phyloP scores from a whole-genome alignment of 208 protist genomes.

The Entamoeba dispar region DNA sequence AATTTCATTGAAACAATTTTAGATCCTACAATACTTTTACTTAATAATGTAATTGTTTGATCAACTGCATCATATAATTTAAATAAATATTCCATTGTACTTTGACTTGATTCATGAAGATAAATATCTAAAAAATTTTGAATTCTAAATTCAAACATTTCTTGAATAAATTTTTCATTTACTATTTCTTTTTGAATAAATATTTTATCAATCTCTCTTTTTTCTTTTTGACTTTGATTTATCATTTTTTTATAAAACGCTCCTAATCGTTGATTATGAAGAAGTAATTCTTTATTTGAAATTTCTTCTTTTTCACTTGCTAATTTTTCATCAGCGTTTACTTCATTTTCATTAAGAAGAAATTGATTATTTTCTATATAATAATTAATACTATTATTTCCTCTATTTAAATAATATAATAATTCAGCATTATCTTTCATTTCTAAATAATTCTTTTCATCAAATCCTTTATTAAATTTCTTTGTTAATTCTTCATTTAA shows the following conservation, averaged over 20 bases:
- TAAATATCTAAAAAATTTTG: neutral
- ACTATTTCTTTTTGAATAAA: neutral
- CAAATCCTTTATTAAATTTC: neutral
- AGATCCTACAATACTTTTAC: neutral
- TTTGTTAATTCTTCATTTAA: neutral
- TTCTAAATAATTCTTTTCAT: neutral
- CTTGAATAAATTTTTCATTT: neutral
- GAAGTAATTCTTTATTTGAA: neutral
- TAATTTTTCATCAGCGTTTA: neutral
- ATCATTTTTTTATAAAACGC: neutral
- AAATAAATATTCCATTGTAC: neutral
- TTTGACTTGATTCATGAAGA: neutral
- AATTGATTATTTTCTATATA: neutral
- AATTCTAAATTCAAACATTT: neutral
- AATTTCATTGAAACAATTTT: no score
- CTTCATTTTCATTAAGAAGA: neutral
- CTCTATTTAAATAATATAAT: neutral
- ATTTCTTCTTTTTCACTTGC: neutral
- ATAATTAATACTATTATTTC: neutral
- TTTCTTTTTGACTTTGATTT: neutral
- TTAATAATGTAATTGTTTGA: neutral
- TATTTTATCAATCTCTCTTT: neutral
- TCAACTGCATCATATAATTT: neutral
- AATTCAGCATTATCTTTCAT: neutral
- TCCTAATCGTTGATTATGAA: neutral